phyloP scores from a whole-genome alignment of 2,329 filamentous ascomycete genomes.

The Cladophialophora immunda region DNA sequence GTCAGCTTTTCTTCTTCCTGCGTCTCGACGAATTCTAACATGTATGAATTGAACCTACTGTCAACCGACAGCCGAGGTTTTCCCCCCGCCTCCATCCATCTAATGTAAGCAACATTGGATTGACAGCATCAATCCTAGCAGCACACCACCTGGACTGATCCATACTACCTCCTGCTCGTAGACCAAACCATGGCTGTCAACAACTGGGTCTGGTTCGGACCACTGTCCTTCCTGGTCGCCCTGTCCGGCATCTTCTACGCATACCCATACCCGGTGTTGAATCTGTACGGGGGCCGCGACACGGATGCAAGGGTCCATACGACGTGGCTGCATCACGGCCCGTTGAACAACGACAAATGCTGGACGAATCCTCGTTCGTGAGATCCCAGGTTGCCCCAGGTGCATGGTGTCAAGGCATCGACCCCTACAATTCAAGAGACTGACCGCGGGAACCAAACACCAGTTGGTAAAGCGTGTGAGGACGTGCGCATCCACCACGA shows the following conservation, averaged over 20 bases:
- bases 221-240: slow-evolving; percentile 17
- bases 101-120: background rate
- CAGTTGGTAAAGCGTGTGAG: slow-evolving; percentile 34
- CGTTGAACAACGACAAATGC: slow-evolving; percentile 33
- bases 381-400: background rate
- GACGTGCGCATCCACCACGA: slow-evolving; percentile 33
- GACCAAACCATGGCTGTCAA: slow-evolving; percentile 15
- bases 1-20: background rate
- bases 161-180: too few relatives aligned
- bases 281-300: slow-evolving; percentile 13
- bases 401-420: too few relatives aligned
- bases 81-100: background rate
- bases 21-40: background rate
- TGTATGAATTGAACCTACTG: background rate
- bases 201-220: slow-evolving; percentile 22
- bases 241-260: slow-evolving; percentile 20
- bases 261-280: slow-evolving; percentile 27
- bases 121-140: background rate
- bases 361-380: slow-evolving; percentile 31
- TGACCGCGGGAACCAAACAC: background rate
- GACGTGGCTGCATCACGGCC: slow-evolving; percentile 15
- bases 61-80: slow-evolving; percentile 5
- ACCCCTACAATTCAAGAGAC: too few relatives aligned
- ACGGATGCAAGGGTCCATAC: slow-evolving; percentile 12
- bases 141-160: too few relatives aligned